These are phyloP conservation scores for Spathaspora sp. DNA, from an alignment of 1,139 yeast species.

Conservation along the genomic window DNA sequence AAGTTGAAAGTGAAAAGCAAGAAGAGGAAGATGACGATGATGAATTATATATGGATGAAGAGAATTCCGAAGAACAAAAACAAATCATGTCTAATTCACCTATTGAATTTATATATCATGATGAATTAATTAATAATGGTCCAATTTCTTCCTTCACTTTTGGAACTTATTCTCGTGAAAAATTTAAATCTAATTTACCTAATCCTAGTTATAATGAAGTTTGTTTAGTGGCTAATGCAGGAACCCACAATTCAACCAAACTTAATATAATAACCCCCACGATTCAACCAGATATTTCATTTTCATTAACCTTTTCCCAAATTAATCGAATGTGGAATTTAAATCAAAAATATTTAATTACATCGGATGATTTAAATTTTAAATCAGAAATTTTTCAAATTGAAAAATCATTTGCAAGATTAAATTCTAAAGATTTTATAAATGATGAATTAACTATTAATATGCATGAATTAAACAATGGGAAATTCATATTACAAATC, in stretches of 20 bases:
- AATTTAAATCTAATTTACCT: slow-evolving; percentile 56
- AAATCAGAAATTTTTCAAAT: slow-evolving; percentile 77
- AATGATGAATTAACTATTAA: slow-evolving; percentile 65
- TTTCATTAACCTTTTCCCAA: slow-evolving; percentile 73
- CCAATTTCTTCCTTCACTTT: slow-evolving; percentile 71
- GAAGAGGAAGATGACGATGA: slow-evolving; percentile 26
- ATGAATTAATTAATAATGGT: slow-evolving; percentile 64
- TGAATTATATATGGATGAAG: slow-evolving; percentile 35
- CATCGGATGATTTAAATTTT: slow-evolving; percentile 64
- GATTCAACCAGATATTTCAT: slow-evolving; percentile 62
- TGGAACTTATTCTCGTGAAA: slow-evolving; percentile 60
- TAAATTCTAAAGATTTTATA: slow-evolving; percentile 63
- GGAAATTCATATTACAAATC: slow-evolving; percentile 69
- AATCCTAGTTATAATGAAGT: slow-evolving; percentile 68
- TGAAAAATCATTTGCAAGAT: slow-evolving; percentile 62
- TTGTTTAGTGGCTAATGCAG: slow-evolving; percentile 71
- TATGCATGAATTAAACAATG: slow-evolving; percentile 60
- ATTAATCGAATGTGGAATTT: slow-evolving; percentile 77
- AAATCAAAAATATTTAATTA: slow-evolving; percentile 56
- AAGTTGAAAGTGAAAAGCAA: slow-evolving; percentile 10
- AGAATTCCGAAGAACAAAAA: slow-evolving; percentile 32
- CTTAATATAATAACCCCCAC: slow-evolving; percentile 64
- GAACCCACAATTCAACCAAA: slow-evolving; percentile 55
- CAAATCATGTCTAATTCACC: slow-evolving; percentile 25
- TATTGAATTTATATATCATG: slow-evolving; percentile 47